Base-by-base conservation (phyloP, 208 protist species). In the Acanthamoeba triangularis region DNA sequence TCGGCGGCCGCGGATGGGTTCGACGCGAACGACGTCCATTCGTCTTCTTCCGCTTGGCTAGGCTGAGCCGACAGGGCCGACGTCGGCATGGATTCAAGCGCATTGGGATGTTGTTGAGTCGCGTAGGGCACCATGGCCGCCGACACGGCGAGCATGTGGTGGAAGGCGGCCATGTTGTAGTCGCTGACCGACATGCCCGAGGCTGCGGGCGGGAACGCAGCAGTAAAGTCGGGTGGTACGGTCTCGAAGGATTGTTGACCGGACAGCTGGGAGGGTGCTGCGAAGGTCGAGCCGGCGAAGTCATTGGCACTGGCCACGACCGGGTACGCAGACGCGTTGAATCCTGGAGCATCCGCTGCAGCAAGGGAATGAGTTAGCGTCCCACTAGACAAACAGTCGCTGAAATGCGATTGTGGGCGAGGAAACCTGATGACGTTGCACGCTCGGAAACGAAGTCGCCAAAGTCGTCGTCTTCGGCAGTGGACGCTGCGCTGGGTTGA, bases 381-480 rank as follows among this genome's bases (percentile, higher is more conserved):
- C 20, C 1, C 13, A 16, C 18, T 0, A 25, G 18, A 59, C 13
- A 14, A 5, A 59, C 54, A 23, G 20, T 25, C 20, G 54, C 54
- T 23, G 18, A 23, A 4, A 59, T 25, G 14, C 7, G 18, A 59
- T 0, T 25, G 7, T 23, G 54, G 20, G 54, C 54, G 18, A 59
- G 20, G 8, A 16, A 25, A 59, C 54, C 54, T 25, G 54, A 59
- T 2, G 54, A 59, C 4, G 54, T 59, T 0, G 54, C 54, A 16
- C 61, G 61, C 28, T 80, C 72, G 20, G 72, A 80, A 4, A 80
- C 35, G 25, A 80, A 80, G 72, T 80, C 72, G 14, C 72, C 72
- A 47, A 80, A 80, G 10, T 80, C 72, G 30, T 80, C 69, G n/a
- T 47, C 72, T 28, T 80, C 72, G 41, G 33, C 16, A 35, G 28